Conservation (phyloP, 352 stramenopile genomes). For the Phytophthora macrochlamydospora region DNA sequence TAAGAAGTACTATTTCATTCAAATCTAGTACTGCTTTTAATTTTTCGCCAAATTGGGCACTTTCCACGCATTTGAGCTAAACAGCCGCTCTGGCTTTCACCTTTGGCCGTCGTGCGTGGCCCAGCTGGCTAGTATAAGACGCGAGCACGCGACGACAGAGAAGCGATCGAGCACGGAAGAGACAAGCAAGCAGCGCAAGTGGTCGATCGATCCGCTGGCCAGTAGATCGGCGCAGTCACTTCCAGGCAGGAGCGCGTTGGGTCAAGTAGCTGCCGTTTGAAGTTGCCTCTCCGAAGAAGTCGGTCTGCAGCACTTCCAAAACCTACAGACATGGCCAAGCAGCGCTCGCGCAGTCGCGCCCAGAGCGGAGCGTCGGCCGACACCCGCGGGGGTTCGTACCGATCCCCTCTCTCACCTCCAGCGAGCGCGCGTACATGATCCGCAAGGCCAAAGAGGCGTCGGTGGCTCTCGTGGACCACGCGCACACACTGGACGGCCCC, state of each 20-base stretch:
- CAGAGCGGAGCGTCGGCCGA: conserved; percentile 15
- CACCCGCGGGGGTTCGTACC: conserved; percentile 10
- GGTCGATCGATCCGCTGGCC: conserved; percentile 9
- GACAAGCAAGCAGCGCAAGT: conserved; percentile 8
- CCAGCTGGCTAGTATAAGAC: conserved; percentile 32
- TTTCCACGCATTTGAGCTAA: neutral
- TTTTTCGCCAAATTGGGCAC: neutral
- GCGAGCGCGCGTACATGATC: conserved; percentile 65
- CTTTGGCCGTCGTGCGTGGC: conserved; percentile 13
- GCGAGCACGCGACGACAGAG: conserved; percentile 21
- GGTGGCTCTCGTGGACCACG: conserved; percentile 69
- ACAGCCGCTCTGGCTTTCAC: neutral
- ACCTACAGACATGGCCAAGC: conserved; percentile 1
- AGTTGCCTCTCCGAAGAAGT: too few relatives aligned
- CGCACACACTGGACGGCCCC: conserved; percentile 71
- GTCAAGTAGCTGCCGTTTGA: too few relatives aligned
- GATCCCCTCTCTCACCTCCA: conserved; percentile 38
- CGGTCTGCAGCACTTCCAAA: too few relatives aligned
- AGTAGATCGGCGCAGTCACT: conserved; percentile 23
- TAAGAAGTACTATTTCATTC: too few relatives aligned
- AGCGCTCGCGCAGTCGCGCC: conserved; percentile 20
- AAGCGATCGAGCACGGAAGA: neutral
- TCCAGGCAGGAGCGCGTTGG: too few relatives aligned
- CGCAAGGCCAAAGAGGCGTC: conserved; percentile 73
- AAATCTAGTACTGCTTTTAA: too few relatives aligned